Evolutionary conservation across 352 stramenopile species (phyloP), one percentile per base, ranked within the genome.

Genomic region (Phytophthora agathidicida): DNA sequence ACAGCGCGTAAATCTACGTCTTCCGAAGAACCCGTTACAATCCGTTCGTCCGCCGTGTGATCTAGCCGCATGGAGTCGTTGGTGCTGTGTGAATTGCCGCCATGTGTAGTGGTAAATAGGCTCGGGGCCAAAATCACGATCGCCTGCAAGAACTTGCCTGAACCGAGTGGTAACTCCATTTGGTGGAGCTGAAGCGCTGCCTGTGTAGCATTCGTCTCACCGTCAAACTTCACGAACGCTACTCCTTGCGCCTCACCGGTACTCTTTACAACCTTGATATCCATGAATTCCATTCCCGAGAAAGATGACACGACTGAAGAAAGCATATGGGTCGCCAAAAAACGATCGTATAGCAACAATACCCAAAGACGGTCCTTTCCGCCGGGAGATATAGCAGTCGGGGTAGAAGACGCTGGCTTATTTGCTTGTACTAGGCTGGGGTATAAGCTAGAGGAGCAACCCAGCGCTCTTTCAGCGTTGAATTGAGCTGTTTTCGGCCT

Each of bases 191-290:
- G 61, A 11, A 54, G 67, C 2, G 81, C 71, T 6, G 83, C 86
- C 10, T 80, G 68, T 0, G 59, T 47, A 4, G 86, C 77, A 11
- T 73, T 61, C 20, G 41, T 17, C 13, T 91, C 80, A 11, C 54
- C 80, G 11, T 82, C 63, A 45, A 95, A 95, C 47, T 89, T 91
- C 14, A 85, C 80, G 46, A 91, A 93, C 2, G 81, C 82, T 9
- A 93, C 73, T 19, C 82, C 81, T 56, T 93, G 83, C 1, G 80
- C 67, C 38, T 88, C 74, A 0, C 78, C 75, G 0, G 75, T 87
- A 39, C 72, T 88, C 41, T 74, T 81, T 16, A 78, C 72, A 13
- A 92, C 64, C 36, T 92, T 90, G 46, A 95, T 91, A 43, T 95
- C 83, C 47, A 95, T 71, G 37, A 89, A 91, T 47, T 93, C 73